Evolutionary conservation across 2,329 filamentous ascomycete genomes (phyloP).

Genomic region (Colletotrichum eleusines): DNA sequence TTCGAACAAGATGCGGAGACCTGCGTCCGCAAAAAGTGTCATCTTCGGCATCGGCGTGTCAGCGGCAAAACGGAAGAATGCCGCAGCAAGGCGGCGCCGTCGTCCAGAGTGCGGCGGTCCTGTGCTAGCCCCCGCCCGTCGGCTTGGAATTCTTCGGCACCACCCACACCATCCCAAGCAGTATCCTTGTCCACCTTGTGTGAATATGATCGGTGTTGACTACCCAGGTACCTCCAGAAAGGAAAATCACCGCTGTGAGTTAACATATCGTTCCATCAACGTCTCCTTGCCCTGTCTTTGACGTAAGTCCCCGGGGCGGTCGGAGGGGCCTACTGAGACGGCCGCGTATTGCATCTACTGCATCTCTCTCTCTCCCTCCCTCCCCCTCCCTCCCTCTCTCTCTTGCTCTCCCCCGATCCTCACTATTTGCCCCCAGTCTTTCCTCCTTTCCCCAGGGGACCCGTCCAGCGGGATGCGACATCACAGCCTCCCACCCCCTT

Average conservation of each 20-base stretch:
- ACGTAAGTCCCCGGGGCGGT: background rate
- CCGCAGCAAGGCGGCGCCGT: background rate
- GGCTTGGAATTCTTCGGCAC: constrained; percentile 18
- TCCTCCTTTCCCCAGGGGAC: constrained; percentile 22
- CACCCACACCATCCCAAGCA: background rate
- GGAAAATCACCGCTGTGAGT: background rate
- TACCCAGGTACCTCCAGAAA: background rate
- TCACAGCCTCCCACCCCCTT: constrained; percentile 6
- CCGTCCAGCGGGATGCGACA: constrained; percentile 36
- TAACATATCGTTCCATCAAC: background rate
- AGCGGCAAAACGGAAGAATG: constrained; percentile 8
- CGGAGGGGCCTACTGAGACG: background rate
- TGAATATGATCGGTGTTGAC: background rate
- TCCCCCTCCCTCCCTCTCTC: background rate
- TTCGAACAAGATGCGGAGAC: background rate
- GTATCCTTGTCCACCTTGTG: background rate
- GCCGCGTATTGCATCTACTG: constrained; percentile 9
- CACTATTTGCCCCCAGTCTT: background rate
- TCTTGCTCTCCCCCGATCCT: background rate
- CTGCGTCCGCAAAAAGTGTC: background rate
- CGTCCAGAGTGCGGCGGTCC: background rate
- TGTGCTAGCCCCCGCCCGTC: constrained; percentile 12
- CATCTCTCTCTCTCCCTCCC: background rate
- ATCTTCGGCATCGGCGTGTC: background rate
- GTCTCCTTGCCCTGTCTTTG: background rate